Evolutionary conservation across 306 rosid genomes (phyloP).

Genomic region (Oxytropis ochrocephala): DNA sequence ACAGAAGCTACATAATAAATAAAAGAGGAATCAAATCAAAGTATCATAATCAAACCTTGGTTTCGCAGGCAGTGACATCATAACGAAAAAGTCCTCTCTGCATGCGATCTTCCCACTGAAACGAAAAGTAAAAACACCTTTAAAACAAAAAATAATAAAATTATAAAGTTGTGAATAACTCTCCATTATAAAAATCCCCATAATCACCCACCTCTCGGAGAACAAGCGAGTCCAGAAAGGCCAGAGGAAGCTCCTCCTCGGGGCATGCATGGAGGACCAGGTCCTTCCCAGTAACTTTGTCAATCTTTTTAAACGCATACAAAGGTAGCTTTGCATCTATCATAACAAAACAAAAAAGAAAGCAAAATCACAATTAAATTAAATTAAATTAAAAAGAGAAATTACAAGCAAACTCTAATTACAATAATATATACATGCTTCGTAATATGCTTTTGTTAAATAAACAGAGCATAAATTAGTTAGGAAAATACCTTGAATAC

Average conservation of each 20-base stretch:
- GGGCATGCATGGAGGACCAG: conserved; percentile 21
- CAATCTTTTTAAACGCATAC: conserved; percentile 64
- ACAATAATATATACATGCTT: background rate
- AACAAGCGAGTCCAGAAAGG: conserved; percentile 78
- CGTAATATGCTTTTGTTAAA: background rate
- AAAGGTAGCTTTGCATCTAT: conserved; percentile 85
- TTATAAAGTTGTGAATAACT: background rate
- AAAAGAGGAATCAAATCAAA: background rate
- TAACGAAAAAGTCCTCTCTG: conserved; percentile 90
- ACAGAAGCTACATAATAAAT: too few species aligned
- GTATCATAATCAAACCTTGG: conserved; percentile 48
- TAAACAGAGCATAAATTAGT: background rate
- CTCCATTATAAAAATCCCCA: background rate
- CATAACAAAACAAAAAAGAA: background rate
- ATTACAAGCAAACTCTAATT: background rate
- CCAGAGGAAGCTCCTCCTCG: conserved; percentile 57
- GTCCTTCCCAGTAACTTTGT: conserved; percentile 28
- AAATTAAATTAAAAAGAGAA: background rate
- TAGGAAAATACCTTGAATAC: conserved; percentile 57
- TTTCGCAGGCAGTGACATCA: conserved; percentile 90
- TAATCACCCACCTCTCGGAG: conserved; percentile 83
- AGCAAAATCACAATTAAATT: background rate
- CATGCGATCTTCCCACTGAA: conserved; percentile 94
- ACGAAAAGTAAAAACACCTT: conserved; percentile 7
- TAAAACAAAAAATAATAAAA: background rate